phyloP scores from a whole-genome alignment of 345 rosid genomes.

The Physaria fendleri region DNA sequence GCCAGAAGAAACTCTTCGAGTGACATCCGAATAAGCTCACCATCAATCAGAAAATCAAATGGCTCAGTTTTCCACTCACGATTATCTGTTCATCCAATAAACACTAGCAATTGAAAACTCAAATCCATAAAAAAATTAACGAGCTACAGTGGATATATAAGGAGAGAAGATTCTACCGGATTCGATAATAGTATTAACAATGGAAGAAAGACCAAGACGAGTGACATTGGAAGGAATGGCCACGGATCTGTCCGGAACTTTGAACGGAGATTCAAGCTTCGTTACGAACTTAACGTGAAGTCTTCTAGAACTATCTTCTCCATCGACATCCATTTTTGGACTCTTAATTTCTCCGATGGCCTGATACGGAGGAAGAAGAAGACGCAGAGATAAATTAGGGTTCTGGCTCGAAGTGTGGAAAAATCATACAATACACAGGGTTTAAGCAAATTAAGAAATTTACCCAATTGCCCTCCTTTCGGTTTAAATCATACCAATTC shows the following conservation, averaged over 20 bases:
- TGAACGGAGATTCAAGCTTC: slow-evolving; percentile 55
- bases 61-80: slow-evolving; percentile 68
- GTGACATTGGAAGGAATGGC: slow-evolving; percentile 80
- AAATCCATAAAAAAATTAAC: background rate
- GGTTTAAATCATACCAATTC: background rate
- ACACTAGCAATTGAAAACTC: background rate
- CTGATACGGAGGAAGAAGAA: background rate
- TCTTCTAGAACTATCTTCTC: slow-evolving; percentile 40
- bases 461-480: background rate
- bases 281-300: slow-evolving; percentile 85
- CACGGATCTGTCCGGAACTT: slow-evolving; percentile 49
- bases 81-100: slow-evolving; percentile 40
- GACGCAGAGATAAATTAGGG: slow-evolving; percentile 21
- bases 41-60: slow-evolving; percentile 87
- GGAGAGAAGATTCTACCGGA: slow-evolving; percentile 31
- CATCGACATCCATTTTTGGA: slow-evolving; percentile 33
- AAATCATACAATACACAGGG: slow-evolving; percentile 2
- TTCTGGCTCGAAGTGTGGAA: background rate
- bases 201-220: slow-evolving; percentile 76
- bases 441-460: background rate
- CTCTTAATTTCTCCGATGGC: slow-evolving; percentile 1
- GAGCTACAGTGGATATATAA: background rate
- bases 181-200: slow-evolving; percentile 58
- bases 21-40: slow-evolving; percentile 88
- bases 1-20: slow-evolving; percentile 79